Evolutionary conservation across 1,284 basidiomycete species (phyloP).

Genomic region (Pulveroboletus sp.): DNA sequence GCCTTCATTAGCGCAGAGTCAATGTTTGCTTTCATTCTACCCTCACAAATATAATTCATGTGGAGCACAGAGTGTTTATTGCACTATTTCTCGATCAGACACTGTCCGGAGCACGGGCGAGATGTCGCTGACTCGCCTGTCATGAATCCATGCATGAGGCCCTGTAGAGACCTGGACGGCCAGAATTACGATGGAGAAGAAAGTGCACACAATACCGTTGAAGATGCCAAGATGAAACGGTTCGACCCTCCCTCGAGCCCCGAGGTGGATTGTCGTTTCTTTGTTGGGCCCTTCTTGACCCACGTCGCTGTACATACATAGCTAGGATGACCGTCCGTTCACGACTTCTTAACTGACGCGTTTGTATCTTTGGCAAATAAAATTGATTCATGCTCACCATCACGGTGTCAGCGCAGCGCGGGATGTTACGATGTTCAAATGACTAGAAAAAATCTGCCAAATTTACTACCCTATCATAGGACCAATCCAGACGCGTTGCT

Average conservation of each 20-base stretch:
- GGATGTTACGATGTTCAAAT: background rate
- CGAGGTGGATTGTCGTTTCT: background rate
- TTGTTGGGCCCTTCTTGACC: too few relatives aligned
- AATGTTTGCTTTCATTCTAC: too few relatives aligned
- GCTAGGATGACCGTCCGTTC: background rate
- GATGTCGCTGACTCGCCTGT: too few relatives aligned
- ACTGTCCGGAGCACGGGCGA: background rate
- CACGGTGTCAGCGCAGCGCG: background rate
- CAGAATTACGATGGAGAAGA: background rate
- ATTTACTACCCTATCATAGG: background rate
- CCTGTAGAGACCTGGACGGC: background rate
- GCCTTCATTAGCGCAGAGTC: too few relatives aligned
- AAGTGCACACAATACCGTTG: background rate
- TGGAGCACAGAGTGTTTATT: too few relatives aligned
- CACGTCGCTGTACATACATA: background rate
- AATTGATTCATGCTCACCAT: background rate
- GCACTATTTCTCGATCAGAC: background rate
- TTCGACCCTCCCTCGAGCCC: background rate
- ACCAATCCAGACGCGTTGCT: background rate
- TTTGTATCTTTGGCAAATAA: too few relatives aligned
- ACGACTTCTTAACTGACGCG: too few relatives aligned
- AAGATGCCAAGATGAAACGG: background rate
- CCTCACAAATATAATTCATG: too few relatives aligned
- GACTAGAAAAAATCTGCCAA: background rate
- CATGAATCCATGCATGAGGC: too few relatives aligned